phyloP scores from a whole-genome alignment of 139 green algal genomes.

The Volvox reticuliferus region DNA sequence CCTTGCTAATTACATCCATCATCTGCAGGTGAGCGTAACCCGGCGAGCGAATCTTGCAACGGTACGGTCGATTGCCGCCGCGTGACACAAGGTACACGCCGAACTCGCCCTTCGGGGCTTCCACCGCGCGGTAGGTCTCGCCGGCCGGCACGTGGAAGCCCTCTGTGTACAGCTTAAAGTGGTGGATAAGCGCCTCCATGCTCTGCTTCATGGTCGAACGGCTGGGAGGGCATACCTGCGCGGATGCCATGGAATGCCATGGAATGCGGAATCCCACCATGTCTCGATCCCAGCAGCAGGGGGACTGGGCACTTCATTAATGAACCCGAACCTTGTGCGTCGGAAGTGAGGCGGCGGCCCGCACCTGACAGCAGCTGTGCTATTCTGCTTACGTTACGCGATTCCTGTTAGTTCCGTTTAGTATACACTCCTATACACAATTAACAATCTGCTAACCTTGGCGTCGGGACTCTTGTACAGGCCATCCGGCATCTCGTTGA shows the following conservation, averaged over 20 bases:
- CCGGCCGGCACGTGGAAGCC: constrained; percentile 73
- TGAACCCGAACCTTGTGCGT: too few species aligned
- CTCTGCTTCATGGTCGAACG: constrained; percentile 86
- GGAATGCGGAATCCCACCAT: too few species aligned
- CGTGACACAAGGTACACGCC: constrained; percentile 88
- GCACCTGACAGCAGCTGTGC: too few species aligned
- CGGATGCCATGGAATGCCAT: too few species aligned
- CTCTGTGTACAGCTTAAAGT: constrained; percentile 88
- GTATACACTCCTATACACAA: too few species aligned
- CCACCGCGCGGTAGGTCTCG: constrained; percentile 66
- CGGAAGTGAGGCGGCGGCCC: too few species aligned
- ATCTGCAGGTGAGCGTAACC: constrained; percentile 83
- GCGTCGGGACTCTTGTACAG: constrained; percentile 80
- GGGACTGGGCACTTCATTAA: too few species aligned
- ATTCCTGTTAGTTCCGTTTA: too few species aligned
- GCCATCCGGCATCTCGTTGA: constrained; percentile 87
- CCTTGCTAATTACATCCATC: constrained; percentile 80
- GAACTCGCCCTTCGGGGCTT: constrained; percentile 91
- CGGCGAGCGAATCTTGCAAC: constrained; percentile 84
- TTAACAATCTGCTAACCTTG: constrained; percentile 69
- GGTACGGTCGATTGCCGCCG: constrained; percentile 86
- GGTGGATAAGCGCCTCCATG: constrained; percentile 90
- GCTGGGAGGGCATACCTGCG: constrained; percentile 55
- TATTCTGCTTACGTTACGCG: too few species aligned
- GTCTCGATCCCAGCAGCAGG: too few species aligned